These are phyloP conservation scores for Irpex sp. DNA, from an alignment of 1,284 basidiomycete genomes.

Conservation along the genomic window DNA sequence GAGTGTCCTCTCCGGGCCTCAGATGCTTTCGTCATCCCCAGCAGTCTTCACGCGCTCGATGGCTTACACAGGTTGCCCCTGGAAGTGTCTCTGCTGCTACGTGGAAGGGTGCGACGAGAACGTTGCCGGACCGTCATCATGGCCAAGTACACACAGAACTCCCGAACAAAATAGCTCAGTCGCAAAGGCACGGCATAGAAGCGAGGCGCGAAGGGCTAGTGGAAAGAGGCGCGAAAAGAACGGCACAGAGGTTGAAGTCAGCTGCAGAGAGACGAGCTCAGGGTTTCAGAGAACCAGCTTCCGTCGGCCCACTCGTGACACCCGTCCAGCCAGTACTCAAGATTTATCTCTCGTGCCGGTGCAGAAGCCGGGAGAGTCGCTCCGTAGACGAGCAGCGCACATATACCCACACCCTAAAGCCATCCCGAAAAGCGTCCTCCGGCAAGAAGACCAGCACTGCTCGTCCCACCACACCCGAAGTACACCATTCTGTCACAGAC, in stretches of 20 bases:
- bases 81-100: background rate
- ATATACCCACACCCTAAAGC: background rate
- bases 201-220: background rate
- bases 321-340: background rate
- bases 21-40: constrained; percentile 28
- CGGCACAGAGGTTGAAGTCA: background rate
- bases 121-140: background rate
- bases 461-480: background rate
- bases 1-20: constrained; percentile 73
- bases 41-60: constrained; percentile 19
- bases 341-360: background rate
- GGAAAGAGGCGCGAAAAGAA: background rate
- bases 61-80: constrained; percentile 14
- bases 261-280: background rate
- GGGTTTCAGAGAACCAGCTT: background rate
- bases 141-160: background rate
- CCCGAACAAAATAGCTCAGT: background rate
- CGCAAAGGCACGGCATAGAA: background rate
- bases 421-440: background rate
- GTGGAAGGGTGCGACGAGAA: background rate
- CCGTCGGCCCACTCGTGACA: background rate
- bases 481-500: background rate
- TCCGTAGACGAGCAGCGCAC: background rate
- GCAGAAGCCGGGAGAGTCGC: background rate
- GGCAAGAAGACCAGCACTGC: background rate